These are phyloP conservation scores for Neurospora cerealis DNA, from an alignment of 495 filamentous ascomycete genomes.

Conservation along the genomic window DNA sequence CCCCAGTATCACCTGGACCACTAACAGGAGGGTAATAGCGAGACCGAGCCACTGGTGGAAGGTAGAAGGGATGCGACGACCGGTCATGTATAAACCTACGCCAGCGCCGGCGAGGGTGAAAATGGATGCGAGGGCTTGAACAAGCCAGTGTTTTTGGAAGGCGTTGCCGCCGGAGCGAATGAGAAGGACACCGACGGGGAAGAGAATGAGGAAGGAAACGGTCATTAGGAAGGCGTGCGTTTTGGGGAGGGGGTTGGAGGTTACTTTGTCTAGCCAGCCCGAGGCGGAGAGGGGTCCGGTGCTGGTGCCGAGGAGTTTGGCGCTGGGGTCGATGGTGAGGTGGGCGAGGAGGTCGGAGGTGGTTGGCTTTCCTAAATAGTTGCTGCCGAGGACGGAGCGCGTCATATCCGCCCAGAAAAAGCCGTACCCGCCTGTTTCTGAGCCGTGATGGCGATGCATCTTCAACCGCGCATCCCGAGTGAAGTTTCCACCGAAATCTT, in stretches of 20 bases:
- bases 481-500: constrained; percentile 8
- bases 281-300: constrained; percentile 4
- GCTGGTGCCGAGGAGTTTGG: constrained; percentile 4
- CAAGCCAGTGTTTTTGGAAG: constrained; percentile 19
- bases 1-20: constrained; percentile 15
- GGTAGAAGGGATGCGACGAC: constrained; percentile 3
- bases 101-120: constrained; percentile 9
- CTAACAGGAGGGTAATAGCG: constrained; percentile 2
- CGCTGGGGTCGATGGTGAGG: no score
- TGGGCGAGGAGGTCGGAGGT: no score
- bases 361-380: neutral
- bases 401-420: constrained; percentile 16
- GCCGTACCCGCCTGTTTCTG: constrained; percentile 10
- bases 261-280: constrained; percentile 3
- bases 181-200: constrained; percentile 12
- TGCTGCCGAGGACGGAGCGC: neutral
- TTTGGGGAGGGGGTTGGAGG: constrained; percentile 5
- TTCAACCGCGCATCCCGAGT: constrained; percentile 6
- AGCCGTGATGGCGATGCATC: constrained; percentile 15
- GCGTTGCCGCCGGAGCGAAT: constrained; percentile 9
- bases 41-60: constrained; percentile 17
- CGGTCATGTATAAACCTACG: constrained; percentile 9
- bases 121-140: constrained; percentile 9
- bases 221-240: constrained; percentile 16
- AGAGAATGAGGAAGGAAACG: constrained; percentile 10